A percentile compares a stretch with the other conserved stretches of the same genome.
These are phyloP conservation scores for Zymoseptoria passerinii DNA, from an alignment of 2,329 filamentous ascomycete species.

Conservation along the genomic window DNA sequence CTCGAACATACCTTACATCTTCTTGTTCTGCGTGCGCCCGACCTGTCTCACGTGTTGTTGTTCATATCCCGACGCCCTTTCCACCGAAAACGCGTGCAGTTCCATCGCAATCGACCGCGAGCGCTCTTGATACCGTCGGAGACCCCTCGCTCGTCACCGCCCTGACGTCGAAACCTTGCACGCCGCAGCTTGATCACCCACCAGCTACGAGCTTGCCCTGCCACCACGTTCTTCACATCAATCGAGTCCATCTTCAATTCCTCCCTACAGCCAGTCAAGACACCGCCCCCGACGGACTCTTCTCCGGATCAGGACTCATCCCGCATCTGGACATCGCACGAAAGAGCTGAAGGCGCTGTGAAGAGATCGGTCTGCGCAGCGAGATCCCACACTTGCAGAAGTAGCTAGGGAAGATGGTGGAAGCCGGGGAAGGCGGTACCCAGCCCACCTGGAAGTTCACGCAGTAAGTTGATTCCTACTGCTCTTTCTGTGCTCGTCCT, in stretches of 20 bases:
- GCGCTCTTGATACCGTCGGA: not conserved
- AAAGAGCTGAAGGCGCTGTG: not conserved
- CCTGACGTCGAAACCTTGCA: not conserved
- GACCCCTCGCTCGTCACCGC: not conserved
- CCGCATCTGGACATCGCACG: not conserved
- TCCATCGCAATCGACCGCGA: not conserved
- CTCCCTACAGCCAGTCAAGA: not conserved
- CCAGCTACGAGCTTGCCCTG: not conserved
- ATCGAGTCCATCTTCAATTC: not conserved
- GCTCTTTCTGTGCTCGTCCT: slow-evolving; percentile 1
- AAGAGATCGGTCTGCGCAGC: not conserved
- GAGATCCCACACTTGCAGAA: not conserved
- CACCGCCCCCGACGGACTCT: not conserved
- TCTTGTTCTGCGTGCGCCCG: not conserved
- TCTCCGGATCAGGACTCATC: not conserved
- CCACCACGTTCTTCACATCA: not conserved
- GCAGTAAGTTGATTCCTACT: slow-evolving; percentile 58
- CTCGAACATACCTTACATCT: not conserved
- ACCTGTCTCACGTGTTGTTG: not conserved
- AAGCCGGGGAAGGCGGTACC: slow-evolving; percentile 68
- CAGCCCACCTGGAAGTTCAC: slow-evolving; percentile 99
- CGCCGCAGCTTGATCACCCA: not conserved
- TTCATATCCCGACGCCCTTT: not conserved
- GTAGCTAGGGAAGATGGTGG: slow-evolving; percentile 66
- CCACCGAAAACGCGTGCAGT: not conserved